Evolutionary conservation across 2,329 filamentous ascomycete genomes (phyloP).

Genomic region (Neopestalotiopsis rosae): DNA sequence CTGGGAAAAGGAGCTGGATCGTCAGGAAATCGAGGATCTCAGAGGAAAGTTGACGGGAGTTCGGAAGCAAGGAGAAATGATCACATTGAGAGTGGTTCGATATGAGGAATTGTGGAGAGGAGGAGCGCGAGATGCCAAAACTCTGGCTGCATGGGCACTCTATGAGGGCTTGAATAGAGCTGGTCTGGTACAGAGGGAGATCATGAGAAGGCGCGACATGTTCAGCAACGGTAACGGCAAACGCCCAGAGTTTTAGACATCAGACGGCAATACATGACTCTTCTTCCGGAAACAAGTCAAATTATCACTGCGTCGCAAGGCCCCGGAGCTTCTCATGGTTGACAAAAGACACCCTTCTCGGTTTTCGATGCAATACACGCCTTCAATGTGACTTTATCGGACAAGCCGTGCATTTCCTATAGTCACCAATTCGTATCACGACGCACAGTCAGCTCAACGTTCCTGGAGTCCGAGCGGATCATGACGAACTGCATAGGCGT

Average conservation of each 20-base stretch:
- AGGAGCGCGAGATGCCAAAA: slow-evolving; percentile 60
- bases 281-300: too few relatives aligned
- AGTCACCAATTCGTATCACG: too few relatives aligned
- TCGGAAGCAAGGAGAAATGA: slow-evolving; percentile 61
- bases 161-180: slow-evolving; percentile 50
- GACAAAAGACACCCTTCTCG: too few relatives aligned
- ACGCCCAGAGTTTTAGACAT: background rate
- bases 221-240: background rate
- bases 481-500: too few relatives aligned
- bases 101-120: slow-evolving; percentile 58
- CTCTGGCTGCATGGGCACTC: slow-evolving; percentile 58
- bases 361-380: too few relatives aligned
- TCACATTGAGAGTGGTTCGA: slow-evolving; percentile 59
- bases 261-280: background rate
- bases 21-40: slow-evolving; percentile 52
- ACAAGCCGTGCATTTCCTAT: too few relatives aligned
- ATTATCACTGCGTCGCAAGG: too few relatives aligned
- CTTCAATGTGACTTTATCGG: too few relatives aligned
- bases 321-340: too few relatives aligned
- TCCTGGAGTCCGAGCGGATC: too few relatives aligned
- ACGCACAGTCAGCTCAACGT: too few relatives aligned
- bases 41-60: slow-evolving; percentile 60
- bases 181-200: slow-evolving; percentile 3
- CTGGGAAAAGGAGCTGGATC: slow-evolving; percentile 56
- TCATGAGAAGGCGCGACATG: background rate